Evolutionary conservation across 371 early-diverging fungal genomes (phyloP).

Genomic region (Umbelopsis sp.): DNA sequence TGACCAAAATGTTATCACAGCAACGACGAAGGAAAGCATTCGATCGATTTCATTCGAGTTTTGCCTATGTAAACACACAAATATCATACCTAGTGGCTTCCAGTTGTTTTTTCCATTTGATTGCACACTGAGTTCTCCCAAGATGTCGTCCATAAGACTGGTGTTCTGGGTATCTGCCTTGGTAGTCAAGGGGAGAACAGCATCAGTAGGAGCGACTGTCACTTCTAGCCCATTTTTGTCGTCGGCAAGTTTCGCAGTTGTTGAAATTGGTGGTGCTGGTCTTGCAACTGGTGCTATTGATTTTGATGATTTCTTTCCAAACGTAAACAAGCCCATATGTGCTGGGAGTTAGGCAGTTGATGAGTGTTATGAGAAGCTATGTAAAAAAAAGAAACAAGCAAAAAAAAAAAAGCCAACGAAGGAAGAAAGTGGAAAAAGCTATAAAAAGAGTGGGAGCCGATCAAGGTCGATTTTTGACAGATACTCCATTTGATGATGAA

Average conservation of each 20-base stretch:
- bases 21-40: too few relatives aligned
- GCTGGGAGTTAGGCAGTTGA: not conserved
- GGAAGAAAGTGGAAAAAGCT: not conserved
- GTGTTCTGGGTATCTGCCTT: too few relatives aligned
- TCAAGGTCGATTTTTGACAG: constrained; percentile 1
- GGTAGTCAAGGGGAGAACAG: not conserved
- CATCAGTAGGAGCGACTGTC: not conserved
- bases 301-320: constrained; percentile 14
- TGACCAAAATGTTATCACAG: too few relatives aligned
- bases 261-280: not conserved
- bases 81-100: not conserved
- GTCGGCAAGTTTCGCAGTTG: not conserved
- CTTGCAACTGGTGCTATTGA: too few relatives aligned
- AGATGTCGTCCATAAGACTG: constrained; percentile 5
- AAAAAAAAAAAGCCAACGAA: not conserved
- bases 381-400: not conserved
- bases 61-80: not conserved
- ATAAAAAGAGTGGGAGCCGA: not conserved
- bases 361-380: not conserved
- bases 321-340: not conserved
- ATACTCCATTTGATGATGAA: not conserved
- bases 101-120: not conserved
- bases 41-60: too few relatives aligned
- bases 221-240: not conserved
- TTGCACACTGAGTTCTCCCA: not conserved